A percentile compares a stretch with the other conserved stretches of the same genome.
These are phyloP conservation scores for Apostasia shenzhenica DNA, from an alignment of 106 monocot species.

Conservation along the genomic window DNA sequence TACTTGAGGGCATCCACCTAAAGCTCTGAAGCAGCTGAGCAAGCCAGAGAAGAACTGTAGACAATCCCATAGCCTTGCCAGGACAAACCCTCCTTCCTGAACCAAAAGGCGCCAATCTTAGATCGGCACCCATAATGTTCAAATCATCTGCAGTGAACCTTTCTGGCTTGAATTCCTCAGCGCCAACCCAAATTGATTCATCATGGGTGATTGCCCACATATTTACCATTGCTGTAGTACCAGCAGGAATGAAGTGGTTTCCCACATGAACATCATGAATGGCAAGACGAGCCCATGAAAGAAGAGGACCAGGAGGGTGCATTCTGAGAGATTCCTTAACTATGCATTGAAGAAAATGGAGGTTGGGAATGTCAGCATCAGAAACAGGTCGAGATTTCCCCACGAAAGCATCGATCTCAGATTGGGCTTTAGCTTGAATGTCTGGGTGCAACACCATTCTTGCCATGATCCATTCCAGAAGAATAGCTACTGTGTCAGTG, in stretches of 20 bases:
- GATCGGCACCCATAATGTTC: conserved; percentile 51
- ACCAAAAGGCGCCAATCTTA: conserved; percentile 68
- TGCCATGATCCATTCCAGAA: conserved; percentile 64
- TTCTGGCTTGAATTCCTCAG: conserved; percentile 41
- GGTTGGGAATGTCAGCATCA: conserved; percentile 36
- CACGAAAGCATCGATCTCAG: conserved; percentile 34
- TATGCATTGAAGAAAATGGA: conserved; percentile 46
- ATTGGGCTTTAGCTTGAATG: conserved; percentile 58
- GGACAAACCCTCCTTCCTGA: conserved; percentile 65
- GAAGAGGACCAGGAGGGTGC: conserved; percentile 70
- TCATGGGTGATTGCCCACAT: conserved; percentile 81
- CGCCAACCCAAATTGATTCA: conserved; percentile 31
- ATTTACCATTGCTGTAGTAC: conserved; percentile 83
- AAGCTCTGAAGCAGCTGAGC: conserved; percentile 63
- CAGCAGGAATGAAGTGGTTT: conserved; percentile 40
- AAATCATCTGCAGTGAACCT: conserved; percentile 50
- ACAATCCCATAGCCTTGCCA: conserved; percentile 53
- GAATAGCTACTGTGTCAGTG: conserved; percentile 67
- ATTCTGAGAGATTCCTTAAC: conserved; percentile 55
- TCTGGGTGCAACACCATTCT: conserved; percentile 63
- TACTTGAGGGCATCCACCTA: conserved; percentile 28
- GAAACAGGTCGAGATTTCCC: conserved; percentile 22
- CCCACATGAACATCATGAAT: conserved; percentile 50
- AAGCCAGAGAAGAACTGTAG: conserved; percentile 64
- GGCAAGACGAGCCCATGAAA: conserved; percentile 79